phyloP scores from a whole-genome alignment of 306 rosid species.

The Fragaria ananassa region DNA sequence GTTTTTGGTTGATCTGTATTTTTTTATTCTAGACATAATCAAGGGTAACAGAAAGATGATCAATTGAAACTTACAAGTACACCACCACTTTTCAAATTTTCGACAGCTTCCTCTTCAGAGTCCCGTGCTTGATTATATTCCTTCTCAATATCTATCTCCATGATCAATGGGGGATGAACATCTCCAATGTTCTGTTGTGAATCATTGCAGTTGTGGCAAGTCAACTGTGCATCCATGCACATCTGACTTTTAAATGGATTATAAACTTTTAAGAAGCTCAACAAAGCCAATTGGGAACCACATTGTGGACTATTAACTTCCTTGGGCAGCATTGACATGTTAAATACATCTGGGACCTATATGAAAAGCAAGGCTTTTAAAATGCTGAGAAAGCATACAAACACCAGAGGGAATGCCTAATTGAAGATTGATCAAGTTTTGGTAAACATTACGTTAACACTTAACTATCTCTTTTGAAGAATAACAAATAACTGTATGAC shows the following conservation, averaged over 20 bases:
- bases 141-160: conserved; percentile 56
- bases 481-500: background rate
- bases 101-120: conserved; percentile 53
- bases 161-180: conserved; percentile 54
- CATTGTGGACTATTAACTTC: conserved; percentile 42
- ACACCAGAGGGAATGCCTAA: background rate
- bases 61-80: conserved; percentile 53
- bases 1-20: background rate
- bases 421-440: background rate
- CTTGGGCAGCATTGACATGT: conserved; percentile 54
- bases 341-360: conserved; percentile 66
- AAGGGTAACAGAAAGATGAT: conserved; percentile 23
- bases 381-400: background rate
- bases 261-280: conserved; percentile 61
- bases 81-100: conserved; percentile 52
- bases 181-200: conserved; percentile 46
- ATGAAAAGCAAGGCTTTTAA: conserved; percentile 16
- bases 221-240: conserved; percentile 45
- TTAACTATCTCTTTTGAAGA: background rate
- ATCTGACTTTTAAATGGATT: conserved; percentile 44
- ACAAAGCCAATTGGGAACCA: conserved; percentile 52
- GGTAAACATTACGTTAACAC: background rate
- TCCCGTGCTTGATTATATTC: conserved; percentile 48
- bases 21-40: conserved; percentile 9
- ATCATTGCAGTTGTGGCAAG: conserved; percentile 59